These are phyloP conservation scores for Backusella luteola DNA, from an alignment of 192 early-diverging fungal genomes.

Conservation along the genomic window DNA sequence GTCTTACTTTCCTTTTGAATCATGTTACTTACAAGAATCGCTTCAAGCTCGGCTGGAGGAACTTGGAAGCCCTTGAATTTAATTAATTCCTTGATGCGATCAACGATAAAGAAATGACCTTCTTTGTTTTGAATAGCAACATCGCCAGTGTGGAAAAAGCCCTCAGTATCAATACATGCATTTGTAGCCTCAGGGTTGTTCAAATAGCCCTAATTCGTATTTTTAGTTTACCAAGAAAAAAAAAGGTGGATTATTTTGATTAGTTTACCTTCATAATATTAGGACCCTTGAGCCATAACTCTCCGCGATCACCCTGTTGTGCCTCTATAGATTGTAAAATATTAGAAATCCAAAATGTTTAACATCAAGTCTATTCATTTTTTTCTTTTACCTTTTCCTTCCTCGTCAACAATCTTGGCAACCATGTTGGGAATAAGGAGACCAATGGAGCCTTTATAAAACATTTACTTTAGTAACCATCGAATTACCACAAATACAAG, in stretches of 20 bases:
- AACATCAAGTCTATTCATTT: neutral
- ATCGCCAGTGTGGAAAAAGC: conserved; percentile 58
- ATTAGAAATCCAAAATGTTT: neutral
- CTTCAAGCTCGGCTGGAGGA: conserved; percentile 71
- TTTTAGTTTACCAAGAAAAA: neutral
- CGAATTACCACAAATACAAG: neutral
- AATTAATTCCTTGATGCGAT: conserved; percentile 70
- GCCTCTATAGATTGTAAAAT: conserved; percentile 35
- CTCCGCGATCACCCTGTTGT: conserved; percentile 58
- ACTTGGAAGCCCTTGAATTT: conserved; percentile 66
- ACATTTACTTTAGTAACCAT: neutral
- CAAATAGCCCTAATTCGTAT: conserved; percentile 36
- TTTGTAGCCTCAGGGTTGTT: conserved; percentile 46
- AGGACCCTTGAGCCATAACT: conserved; percentile 73
- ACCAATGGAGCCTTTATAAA: conserved; percentile 60
- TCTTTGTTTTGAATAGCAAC: conserved; percentile 53
- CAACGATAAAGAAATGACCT: conserved; percentile 65
- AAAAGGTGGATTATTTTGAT: neutral
- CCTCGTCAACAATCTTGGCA: conserved; percentile 73
- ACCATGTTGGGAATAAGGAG: conserved; percentile 67
- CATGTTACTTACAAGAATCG: conserved; percentile 48
- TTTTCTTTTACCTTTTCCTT: conserved; percentile 47
- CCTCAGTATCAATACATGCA: conserved; percentile 47
- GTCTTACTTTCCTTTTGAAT: too few relatives aligned
- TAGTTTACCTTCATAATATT: conserved; percentile 71